Conservation (phyloP, 2,329 filamentous ascomycete species). For the Ophiostoma himal-ulmi region DNA sequence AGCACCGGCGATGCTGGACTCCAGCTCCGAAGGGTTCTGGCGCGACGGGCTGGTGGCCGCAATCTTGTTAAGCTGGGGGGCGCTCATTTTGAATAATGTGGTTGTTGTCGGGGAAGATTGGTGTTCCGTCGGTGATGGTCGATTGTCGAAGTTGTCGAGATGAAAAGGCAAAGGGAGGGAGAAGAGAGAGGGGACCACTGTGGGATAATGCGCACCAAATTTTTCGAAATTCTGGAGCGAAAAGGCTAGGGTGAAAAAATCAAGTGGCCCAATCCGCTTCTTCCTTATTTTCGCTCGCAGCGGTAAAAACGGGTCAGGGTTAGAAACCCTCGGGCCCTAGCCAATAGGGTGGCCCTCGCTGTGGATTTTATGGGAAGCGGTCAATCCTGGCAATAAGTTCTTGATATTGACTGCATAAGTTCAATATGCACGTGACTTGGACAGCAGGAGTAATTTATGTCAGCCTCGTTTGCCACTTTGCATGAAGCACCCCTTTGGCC, state of each 20-base stretch:
- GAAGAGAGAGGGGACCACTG: conserved; percentile 11
- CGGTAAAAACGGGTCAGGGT: conserved; percentile 4
- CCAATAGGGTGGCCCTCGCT: not conserved
- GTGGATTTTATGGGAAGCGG: not conserved
- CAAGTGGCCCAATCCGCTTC: conserved; percentile 12
- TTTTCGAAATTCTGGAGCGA: conserved; percentile 11
- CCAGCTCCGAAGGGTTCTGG: conserved; percentile 93
- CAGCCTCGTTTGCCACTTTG: not conserved
- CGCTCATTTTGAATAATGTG: conserved; percentile 43
- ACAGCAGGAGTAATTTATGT: not conserved
- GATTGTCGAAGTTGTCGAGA: conserved; percentile 11
- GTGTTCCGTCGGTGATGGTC: not conserved
- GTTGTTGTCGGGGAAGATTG: conserved; percentile 16
- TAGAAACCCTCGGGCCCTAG: not conserved
- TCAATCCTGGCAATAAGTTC: not conserved
- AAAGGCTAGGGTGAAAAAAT: conserved; percentile 20
- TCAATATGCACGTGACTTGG: not conserved
- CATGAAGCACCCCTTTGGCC: not conserved
- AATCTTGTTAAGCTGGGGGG: conserved; percentile 89
- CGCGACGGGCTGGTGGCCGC: conserved; percentile 93
- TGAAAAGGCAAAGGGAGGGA: not conserved
- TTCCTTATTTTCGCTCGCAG: conserved; percentile 7
- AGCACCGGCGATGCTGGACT: conserved; percentile 93
- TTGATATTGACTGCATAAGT: not conserved
- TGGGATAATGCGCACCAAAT: conserved; percentile 1